Evolutionary conservation across 805 yeast genomes (phyloP).

Genomic region (Pichia occidentalis): DNA sequence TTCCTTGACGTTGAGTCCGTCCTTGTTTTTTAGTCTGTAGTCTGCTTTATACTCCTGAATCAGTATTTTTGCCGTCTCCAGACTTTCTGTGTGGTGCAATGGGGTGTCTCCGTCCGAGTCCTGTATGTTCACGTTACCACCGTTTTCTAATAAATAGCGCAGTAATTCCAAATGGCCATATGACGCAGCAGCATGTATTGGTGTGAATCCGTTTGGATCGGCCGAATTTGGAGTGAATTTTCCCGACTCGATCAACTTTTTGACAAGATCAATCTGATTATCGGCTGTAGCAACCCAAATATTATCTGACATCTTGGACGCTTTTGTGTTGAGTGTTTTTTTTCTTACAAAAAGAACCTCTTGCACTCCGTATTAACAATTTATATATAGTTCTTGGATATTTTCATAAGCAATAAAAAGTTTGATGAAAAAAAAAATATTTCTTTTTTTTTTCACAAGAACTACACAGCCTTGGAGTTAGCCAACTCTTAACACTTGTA

Average conservation of each 20-base stretch:
- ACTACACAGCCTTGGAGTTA: too few species aligned
- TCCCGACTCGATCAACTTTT: conserved; percentile 45
- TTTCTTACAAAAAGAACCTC: not conserved
- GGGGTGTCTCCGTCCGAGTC: conserved; percentile 96
- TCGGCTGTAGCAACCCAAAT: conserved; percentile 97
- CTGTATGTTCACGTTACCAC: conserved; percentile 76
- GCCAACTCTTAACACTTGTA: too few species aligned
- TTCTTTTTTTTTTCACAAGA: too few species aligned
- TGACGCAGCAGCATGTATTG: conserved; percentile 95
- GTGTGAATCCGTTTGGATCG: conserved; percentile 94
- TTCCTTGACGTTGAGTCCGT: conserved; percentile 67
- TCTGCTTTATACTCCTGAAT: conserved; percentile 68
- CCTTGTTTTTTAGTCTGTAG: conserved; percentile 54
- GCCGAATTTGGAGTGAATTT: conserved; percentile 58
- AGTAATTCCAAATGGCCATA: conserved; percentile 76
- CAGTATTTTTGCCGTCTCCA: conserved; percentile 54
- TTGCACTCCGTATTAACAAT: too few species aligned
- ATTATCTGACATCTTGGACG: conserved; percentile 34
- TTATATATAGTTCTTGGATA: too few species aligned
- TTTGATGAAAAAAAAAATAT: too few species aligned
- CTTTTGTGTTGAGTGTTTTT: too few species aligned
- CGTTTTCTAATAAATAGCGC: conserved; percentile 43
- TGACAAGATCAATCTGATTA: conserved; percentile 55
- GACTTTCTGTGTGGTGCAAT: conserved; percentile 79
- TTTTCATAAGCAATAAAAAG: too few species aligned